These are phyloP conservation scores for Ustilago sp. DNA, from an alignment of 1,284 basidiomycete genomes.

Conservation along the genomic window DNA sequence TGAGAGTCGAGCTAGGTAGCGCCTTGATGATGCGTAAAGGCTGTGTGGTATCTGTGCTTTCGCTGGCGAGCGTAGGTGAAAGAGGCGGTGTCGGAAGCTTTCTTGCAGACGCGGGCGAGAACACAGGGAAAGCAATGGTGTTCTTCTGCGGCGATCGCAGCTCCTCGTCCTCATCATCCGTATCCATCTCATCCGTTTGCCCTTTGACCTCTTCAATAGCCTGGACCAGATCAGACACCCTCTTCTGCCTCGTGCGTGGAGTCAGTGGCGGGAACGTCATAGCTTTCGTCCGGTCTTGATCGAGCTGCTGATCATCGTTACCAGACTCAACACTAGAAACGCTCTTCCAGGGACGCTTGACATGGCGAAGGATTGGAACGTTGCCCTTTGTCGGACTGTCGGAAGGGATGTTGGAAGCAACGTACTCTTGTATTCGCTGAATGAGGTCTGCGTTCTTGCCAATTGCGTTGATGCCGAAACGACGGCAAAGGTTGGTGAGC, in stretches of 20 bases:
- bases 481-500: slow-evolving; percentile 54
- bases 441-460: slow-evolving; percentile 56
- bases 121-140: slow-evolving; percentile 23
- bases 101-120: slow-evolving; percentile 9
- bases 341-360: slow-evolving; percentile 45
- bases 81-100: slow-evolving; percentile 14
- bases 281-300: background rate
- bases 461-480: slow-evolving; percentile 53
- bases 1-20: slow-evolving; percentile 32
- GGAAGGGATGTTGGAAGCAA: slow-evolving; percentile 40
- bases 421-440: slow-evolving; percentile 43
- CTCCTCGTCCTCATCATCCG: slow-evolving; percentile 30
- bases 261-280: slow-evolving; percentile 27
- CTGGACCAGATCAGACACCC: slow-evolving; percentile 39
- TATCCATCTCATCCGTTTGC: slow-evolving; percentile 25
- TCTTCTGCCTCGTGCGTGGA: slow-evolving; percentile 35
- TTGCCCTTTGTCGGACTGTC: slow-evolving; percentile 51
- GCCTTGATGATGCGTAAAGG: slow-evolving; percentile 56
- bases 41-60: slow-evolving; percentile 18
- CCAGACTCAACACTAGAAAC: slow-evolving; percentile 33
- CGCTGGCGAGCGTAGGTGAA: background rate
- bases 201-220: slow-evolving; percentile 47
- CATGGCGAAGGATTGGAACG: slow-evolving; percentile 40
- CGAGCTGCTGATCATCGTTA: slow-evolving; percentile 13
- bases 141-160: slow-evolving; percentile 19